Percentiles rank a stretch among this genome's conserved stretches.
phyloP scores from a whole-genome alignment of 1,284 basidiomycete genomes.

The Malassezia furfur region DNA sequence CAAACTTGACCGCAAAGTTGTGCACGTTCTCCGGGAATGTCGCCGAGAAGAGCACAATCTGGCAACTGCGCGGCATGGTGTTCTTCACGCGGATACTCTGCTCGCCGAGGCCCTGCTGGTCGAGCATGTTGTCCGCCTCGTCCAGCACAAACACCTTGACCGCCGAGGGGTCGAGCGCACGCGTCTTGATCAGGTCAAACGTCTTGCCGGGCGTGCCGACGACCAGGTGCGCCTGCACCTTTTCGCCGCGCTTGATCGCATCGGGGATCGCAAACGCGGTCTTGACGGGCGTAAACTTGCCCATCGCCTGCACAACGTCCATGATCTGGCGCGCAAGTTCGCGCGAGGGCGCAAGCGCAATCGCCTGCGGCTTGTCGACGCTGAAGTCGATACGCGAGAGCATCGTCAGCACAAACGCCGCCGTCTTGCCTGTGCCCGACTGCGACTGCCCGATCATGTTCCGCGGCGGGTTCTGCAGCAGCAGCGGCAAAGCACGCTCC shows the following conservation, averaged over 20 bases:
- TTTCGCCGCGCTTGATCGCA: constrained; percentile 57
- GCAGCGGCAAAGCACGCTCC: constrained; percentile 85
- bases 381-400: constrained; percentile 82
- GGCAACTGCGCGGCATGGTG: constrained; percentile 60
- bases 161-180: constrained; percentile 57
- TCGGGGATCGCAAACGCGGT: constrained; percentile 93
- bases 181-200: constrained; percentile 60
- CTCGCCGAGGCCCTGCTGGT: constrained; percentile 89
- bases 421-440: constrained; percentile 97
- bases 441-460: constrained; percentile 99
- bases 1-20: constrained; percentile 78
- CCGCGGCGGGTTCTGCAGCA: constrained; percentile 83
- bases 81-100: constrained; percentile 87
- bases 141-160: constrained; percentile 93
- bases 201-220: constrained; percentile 96
- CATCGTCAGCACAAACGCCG: constrained; percentile 96
- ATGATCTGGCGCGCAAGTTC: constrained; percentile 97
- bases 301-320: constrained; percentile 86
- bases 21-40: constrained; percentile 93
- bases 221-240: constrained; percentile 76
- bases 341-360: constrained; percentile 59
- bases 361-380: constrained; percentile 65
- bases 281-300: constrained; percentile 83
- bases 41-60: constrained; percentile 93
- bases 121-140: constrained; percentile 98